Percentiles rank a stretch among this genome's conserved stretches.
Evolutionary conservation across 139 green algal genomes (phyloP).

Genomic region (Coelastrella sp.): DNA sequence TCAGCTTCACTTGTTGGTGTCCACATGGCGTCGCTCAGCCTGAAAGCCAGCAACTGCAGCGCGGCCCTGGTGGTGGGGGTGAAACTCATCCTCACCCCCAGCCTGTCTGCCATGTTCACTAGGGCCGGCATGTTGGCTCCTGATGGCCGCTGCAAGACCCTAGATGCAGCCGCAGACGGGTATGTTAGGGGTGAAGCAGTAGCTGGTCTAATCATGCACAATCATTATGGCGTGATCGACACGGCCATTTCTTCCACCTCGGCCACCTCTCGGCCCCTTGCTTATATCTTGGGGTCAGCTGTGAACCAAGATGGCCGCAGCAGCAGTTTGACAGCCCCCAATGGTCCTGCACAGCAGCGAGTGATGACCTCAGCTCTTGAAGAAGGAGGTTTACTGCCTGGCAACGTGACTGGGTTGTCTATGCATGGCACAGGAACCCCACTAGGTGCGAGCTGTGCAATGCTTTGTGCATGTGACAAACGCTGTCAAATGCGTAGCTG

Average conservation of each 20-base stretch:
- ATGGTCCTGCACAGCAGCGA: conserved; percentile 87
- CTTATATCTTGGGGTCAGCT: conserved; percentile 65
- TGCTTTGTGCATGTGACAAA: conserved; percentile 6
- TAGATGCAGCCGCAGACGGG: conserved; percentile 82
- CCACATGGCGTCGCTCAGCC: conserved; percentile 58
- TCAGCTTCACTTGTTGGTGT: conserved; percentile 78
- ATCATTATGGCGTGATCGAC: neutral
- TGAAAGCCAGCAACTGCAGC: conserved; percentile 45
- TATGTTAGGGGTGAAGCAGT: conserved; percentile 84
- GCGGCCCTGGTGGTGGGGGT: conserved; percentile 56
- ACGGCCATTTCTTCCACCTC: neutral
- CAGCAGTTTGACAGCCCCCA: conserved; percentile 88
- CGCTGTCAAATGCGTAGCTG: neutral
- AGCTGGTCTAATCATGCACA: conserved; percentile 48
- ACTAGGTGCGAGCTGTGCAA: conserved; percentile 80
- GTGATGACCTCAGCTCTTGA: conserved; percentile 73
- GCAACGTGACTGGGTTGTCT: conserved; percentile 65
- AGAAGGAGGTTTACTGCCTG: conserved; percentile 35
- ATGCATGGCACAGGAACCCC: conserved; percentile 85
- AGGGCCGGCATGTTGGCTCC: conserved; percentile 79
- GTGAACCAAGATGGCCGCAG: conserved; percentile 94
- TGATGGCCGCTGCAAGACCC: conserved; percentile 87
- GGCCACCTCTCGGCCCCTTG: conserved; percentile 8
- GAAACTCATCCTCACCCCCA: conserved; percentile 70
- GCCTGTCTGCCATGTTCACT: conserved; percentile 72